These are phyloP conservation scores for Colletotrichum phormii DNA, from an alignment of 2,329 filamentous ascomycete species.

Conservation along the genomic window DNA sequence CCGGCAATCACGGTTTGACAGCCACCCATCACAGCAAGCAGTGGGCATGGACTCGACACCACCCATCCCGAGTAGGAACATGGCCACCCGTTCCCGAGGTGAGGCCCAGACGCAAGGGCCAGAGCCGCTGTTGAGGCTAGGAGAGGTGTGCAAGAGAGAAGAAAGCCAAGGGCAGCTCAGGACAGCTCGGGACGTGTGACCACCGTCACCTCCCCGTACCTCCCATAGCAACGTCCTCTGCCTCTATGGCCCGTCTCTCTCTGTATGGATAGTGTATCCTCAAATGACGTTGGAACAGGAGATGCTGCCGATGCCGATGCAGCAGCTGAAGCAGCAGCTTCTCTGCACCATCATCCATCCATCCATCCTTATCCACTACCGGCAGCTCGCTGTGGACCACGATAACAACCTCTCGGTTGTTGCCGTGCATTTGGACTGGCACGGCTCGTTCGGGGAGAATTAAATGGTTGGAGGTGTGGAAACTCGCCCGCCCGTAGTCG, in stretches of 20 bases:
- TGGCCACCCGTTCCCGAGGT: constrained; percentile 26
- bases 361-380: not conserved
- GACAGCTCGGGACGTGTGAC: not conserved
- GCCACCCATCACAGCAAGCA: constrained; percentile 15
- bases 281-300: not conserved
- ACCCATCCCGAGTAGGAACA: constrained; percentile 6
- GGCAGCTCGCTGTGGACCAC: not conserved
- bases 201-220: not conserved
- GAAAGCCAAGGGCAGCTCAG: not conserved
- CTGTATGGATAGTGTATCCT: not conserved
- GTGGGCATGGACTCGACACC: constrained; percentile 19
- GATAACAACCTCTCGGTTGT: not conserved
- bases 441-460: constrained; percentile 29
- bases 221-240: not conserved
- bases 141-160: not conserved
- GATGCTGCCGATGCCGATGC: not conserved
- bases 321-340: not conserved
- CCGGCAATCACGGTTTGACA: constrained; percentile 26
- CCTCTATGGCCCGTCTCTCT: not conserved
- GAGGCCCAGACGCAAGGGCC: constrained; percentile 11
- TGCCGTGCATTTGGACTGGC: constrained; percentile 7
- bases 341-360: not conserved
- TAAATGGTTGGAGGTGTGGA: constrained; percentile 8
- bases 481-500: not conserved
- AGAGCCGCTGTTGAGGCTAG: not conserved